Conservation (phyloP, 208 protist genomes). For the Trypanosoma platydactyli region DNA sequence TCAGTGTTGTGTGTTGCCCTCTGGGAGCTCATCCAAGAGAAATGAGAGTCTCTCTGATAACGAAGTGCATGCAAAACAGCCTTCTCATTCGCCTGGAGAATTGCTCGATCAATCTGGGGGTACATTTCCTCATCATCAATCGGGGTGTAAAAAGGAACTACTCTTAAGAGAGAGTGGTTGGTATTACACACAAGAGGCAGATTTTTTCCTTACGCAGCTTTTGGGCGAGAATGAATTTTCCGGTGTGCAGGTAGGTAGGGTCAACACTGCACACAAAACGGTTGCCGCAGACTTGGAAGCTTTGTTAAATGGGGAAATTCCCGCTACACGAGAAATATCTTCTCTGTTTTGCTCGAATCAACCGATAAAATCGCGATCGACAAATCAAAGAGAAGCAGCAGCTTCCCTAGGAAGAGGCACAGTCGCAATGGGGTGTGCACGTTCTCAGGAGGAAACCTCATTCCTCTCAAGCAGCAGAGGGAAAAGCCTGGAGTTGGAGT, state of each 20-base stretch:
- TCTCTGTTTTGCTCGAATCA: background rate
- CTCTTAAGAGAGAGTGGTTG: background rate
- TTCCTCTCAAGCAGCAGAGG: background rate
- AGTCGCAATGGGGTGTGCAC: background rate
- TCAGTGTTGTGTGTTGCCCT: background rate
- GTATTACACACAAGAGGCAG: slow-evolving; percentile 17
- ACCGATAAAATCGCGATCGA: background rate
- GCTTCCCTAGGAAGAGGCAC: background rate
- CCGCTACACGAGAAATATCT: background rate
- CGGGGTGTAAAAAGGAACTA: background rate
- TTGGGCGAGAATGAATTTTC: slow-evolving; percentile 7
- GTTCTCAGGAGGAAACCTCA: background rate
- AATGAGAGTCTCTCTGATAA: background rate
- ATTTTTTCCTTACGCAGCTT: slow-evolving; percentile 15
- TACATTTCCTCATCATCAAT: background rate
- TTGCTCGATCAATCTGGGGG: background rate
- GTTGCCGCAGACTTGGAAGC: slow-evolving; percentile 18
- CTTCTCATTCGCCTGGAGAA: background rate
- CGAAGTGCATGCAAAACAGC: background rate
- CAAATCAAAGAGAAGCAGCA: background rate
- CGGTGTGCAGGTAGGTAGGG: background rate
- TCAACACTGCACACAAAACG: background rate
- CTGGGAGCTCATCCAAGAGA: background rate
- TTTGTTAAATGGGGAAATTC: slow-evolving; percentile 5
- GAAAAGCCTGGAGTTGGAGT: slow-evolving; percentile 18